These are phyloP conservation scores for Trichoderma atroviride DNA, from an alignment of 2,329 filamentous ascomycete genomes.

Conservation along the genomic window DNA sequence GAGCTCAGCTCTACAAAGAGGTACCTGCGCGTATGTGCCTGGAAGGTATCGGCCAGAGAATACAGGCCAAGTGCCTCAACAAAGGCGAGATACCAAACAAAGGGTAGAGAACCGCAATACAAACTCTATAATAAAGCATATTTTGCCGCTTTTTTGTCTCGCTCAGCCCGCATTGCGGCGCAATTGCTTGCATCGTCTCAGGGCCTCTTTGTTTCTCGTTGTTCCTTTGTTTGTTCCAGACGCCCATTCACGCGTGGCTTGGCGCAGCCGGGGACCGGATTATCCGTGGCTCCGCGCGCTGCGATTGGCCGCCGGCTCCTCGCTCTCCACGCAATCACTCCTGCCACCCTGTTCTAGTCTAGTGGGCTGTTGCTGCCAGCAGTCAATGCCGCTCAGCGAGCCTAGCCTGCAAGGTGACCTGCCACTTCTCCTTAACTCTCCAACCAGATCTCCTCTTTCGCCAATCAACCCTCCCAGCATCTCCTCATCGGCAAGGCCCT, in stretches of 20 bases:
- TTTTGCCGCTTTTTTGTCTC: background rate
- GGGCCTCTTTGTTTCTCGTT: background rate
- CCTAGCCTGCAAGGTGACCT: slow-evolving; percentile 39
- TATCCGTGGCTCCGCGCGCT: slow-evolving; percentile 28
- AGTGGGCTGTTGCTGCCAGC: slow-evolving; percentile 23
- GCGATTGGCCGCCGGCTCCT: slow-evolving; percentile 29
- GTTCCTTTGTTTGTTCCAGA: background rate
- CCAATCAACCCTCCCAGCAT: slow-evolving; percentile 29
- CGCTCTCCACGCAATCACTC: slow-evolving; percentile 27
- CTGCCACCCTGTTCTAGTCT: slow-evolving; percentile 13
- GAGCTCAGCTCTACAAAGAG: background rate
- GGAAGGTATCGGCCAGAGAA: background rate
- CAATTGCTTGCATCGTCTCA: slow-evolving; percentile 1
- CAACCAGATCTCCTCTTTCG: slow-evolving; percentile 28
- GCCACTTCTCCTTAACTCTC: slow-evolving; percentile 30
- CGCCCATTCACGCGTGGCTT: slow-evolving; percentile 22
- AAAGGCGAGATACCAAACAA: background rate
- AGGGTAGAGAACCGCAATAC: background rate
- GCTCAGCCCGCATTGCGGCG: background rate
- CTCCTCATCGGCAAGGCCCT: slow-evolving; percentile 35
- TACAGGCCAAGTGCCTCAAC: background rate
- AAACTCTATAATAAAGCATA: background rate
- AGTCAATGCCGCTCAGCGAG: slow-evolving; percentile 33
- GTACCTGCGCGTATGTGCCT: background rate
- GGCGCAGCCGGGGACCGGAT: slow-evolving; percentile 29